Evolutionary conservation across 2,329 filamentous ascomycete species (phyloP), one percentile per base, ranked within the genome.

Genomic region (Fusarium sp.): DNA sequence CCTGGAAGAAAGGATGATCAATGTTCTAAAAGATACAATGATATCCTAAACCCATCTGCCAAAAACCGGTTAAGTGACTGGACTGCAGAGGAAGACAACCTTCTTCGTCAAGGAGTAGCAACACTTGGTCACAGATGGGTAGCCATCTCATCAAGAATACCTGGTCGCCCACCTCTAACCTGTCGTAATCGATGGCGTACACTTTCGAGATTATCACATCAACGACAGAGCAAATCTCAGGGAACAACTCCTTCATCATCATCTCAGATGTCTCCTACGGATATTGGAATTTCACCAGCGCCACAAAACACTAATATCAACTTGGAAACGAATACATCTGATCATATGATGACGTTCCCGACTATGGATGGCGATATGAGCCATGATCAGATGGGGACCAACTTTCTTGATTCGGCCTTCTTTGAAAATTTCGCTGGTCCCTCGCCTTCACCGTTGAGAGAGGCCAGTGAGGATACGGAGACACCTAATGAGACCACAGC

Each of bases 1-100:
- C 75, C 75, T 2, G 75, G 75, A 14, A 66, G 75, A 40, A 77
- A 77, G 45, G 75, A 77, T 23, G 75, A 76, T 41, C 75, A 77
- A 37, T 77, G 75, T 10, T 76, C 74, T 3, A 77, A 77, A 37
- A 63, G 75, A 55, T 77, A 77, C 43, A 74, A 74, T 40, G 75
- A 77, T 9, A 77, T 77, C 4, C 70, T 77, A 10, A 71, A 73
- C 7, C 75, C 75, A 3, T 71, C 64, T 20, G 75, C 74, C 34
- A 71, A 71, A 40, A 74, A 75, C 25, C 64, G 75, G 1, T 30
- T 77, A 2, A 66, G 66, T 21, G 72, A 75, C 21, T 77, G 75
- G 75, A 77, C 74, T 9, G 49, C 59, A 1, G 67, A 73, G 4
- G 75, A 77, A 40, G 75, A 77, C 16, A 64, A 59, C 7, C 62